Evolutionary conservation across 2,329 filamentous ascomycete species (phyloP), one percentile per base, ranked within the genome.

Genomic region (Penicillium freii): DNA sequence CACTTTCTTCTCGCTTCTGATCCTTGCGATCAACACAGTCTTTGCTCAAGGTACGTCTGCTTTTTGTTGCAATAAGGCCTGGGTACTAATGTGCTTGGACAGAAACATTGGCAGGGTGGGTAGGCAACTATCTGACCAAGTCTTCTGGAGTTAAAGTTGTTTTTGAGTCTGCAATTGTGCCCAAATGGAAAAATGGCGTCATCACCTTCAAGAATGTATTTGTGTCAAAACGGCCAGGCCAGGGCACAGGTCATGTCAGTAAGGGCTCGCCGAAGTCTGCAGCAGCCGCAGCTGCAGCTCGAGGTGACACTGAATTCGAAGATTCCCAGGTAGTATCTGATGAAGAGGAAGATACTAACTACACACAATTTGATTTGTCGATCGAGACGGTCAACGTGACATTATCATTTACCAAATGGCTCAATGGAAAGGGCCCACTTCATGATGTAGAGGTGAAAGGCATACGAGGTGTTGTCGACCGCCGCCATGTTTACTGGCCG

Each of bases 151-250:
- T 97, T 47, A 94, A 92, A 39, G 90, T 99, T 33, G 88, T 99
- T 53, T 99, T 99, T 72, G 94, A 99, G 76, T 97, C 91, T 39
- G 94, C 94, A 23, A 96, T 99, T 68, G 94, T 99, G 21, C 94
- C 94, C 11, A 94, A 90, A 72, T 99, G 94, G 94, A 87, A 86
- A 60, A 89, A 94, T 69, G 93, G 93, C 33, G 93, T 97, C 40
- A 99, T 99, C 62, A 92, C 91, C 0, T 96, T 99, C 77, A 88
- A 90, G 67, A 97, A 97, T 69, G 94, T 99, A 10, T 97, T 96
- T 69, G 90, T 99, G 2, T 97, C 94, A 15, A 84, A 92, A 58
- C 82, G 94, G 47, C 94, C 94, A 2, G 93, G 94, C 5, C 90
- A 95, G 72, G 81, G 85, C 36, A 84, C 85, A 60, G 89, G 89